Percentiles rank a stretch among this genome's conserved stretches.
Evolutionary conservation across 768 basidiomycete genomes (phyloP).

Genomic region (Psilocybe cubensis): DNA sequence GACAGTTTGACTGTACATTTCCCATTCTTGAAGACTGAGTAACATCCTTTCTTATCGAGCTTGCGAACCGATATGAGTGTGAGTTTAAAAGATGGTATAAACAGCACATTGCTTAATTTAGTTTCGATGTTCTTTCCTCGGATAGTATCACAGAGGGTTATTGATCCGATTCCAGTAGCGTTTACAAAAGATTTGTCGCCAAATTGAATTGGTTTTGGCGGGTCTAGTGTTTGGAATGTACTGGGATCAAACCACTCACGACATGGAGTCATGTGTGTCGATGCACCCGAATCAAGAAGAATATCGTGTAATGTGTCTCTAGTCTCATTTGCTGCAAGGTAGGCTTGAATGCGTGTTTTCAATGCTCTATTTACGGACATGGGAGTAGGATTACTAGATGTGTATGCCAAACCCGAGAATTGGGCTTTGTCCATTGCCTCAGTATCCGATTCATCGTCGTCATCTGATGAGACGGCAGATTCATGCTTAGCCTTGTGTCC

Average conservation of each 20-base stretch:
- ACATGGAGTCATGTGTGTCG: constrained; percentile 9
- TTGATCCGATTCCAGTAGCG: constrained; percentile 11
- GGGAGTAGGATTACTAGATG: too few species aligned
- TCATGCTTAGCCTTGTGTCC: not conserved
- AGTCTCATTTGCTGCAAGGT: not conserved
- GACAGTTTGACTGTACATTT: constrained; percentile 5
- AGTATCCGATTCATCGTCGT: too few species aligned
- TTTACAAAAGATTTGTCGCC: constrained; percentile 9
- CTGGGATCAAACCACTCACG: constrained; percentile 9
- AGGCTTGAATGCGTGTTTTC: not conserved
- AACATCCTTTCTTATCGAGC: constrained; percentile 5
- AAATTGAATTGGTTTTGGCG: constrained; percentile 6
- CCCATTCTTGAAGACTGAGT: constrained; percentile 2
- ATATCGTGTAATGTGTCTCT: not conserved
- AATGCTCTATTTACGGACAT: not conserved
- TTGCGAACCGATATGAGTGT: constrained; percentile 1
- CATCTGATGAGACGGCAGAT: too few species aligned
- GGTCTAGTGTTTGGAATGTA: constrained; percentile 3
- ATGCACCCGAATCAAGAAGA: constrained; percentile 14
- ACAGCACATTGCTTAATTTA: constrained; percentile 1
- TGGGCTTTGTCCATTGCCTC: too few species aligned
- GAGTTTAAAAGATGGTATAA: constrained; percentile 9
- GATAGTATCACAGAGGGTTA: not conserved
- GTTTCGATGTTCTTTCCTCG: not conserved
- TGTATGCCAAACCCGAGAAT: too few species aligned